Evolutionary conservation across 2,329 filamentous ascomycete genomes (phyloP), one percentile per base, ranked within the genome.

Genomic region (Colletotrichum sp.): DNA sequence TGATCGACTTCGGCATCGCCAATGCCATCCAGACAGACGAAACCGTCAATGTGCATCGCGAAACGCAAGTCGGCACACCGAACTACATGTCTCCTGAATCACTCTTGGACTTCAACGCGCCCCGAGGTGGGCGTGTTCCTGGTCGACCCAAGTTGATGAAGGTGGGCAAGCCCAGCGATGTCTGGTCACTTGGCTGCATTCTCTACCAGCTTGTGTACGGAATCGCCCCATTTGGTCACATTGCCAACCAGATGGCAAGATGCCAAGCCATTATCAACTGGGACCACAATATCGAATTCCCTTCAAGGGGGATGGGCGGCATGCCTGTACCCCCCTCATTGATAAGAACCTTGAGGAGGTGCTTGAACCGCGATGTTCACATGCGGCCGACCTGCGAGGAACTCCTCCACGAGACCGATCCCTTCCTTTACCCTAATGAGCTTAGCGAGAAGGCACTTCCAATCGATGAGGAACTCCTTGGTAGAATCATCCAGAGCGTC

Each of bases 61-160:
- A 99, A 83, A 95, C 94, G 13, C 96, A 99, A 86, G 93, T 99
- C 78, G 97, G 98, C 72, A 99, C 97, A 1, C 96, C 97, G 5
- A 99, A 98, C 84, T 99, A 98, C 88, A 99, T 99, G 97, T 98
- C 95, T 2, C 97, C 97, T 0, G 97, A 99, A 85, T 96, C 95
- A 4, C 90, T 99, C 65, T 93, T 98, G 83, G 97, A 99, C 85
- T 94, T 93, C 30, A 98, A 98, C 79, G 93, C 92, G 70, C 84
- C 88, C 21, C 86, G 87, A 72, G 92, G 88, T 75, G 80, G 87
- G 72, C 78, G 86, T 10, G 77, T 85, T 3, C 83, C 83, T 3
- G 85, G 84, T 6, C 82, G 86, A 26, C 90, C 92, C 16, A 98
- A 96, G 84, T 89, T 98, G 76, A 97, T 98, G 93, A 98, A 98